These are phyloP conservation scores for Paecilomyces sp. DNA, from an alignment of 2,329 filamentous ascomycete species.

Conservation along the genomic window DNA sequence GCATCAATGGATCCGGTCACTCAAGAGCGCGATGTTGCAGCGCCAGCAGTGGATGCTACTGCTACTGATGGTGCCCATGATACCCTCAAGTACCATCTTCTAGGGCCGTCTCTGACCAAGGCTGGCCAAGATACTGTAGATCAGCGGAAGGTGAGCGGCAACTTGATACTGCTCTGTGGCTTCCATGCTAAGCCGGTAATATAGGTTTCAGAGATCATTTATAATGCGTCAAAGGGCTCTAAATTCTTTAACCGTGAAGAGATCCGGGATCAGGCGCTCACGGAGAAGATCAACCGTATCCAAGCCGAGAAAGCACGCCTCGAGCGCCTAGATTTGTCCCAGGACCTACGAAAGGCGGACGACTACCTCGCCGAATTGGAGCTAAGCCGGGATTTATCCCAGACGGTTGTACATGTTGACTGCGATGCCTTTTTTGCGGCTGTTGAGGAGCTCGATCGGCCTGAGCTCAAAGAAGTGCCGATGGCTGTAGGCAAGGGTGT, in stretches of 20 bases:
- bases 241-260: slow-evolving; percentile 95
- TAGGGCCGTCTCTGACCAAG: slow-evolving; percentile 89
- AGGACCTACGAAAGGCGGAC: slow-evolving; percentile 70
- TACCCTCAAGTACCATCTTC: slow-evolving; percentile 79
- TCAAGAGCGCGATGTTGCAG: slow-evolving; percentile 8
- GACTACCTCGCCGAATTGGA: slow-evolving; percentile 76
- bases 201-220: slow-evolving; percentile 89
- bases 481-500: slow-evolving; percentile 82
- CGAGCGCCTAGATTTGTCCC: slow-evolving; percentile 66
- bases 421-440: slow-evolving; percentile 98
- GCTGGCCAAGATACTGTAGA: slow-evolving; percentile 91
- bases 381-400: slow-evolving; percentile 68
- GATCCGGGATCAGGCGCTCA: slow-evolving; percentile 70
- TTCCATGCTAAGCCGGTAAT: not conserved
- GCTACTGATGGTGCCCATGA: slow-evolving; percentile 33
- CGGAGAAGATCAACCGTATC: slow-evolving; percentile 76
- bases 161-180: not conserved
- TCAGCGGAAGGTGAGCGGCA: slow-evolving; percentile 61
- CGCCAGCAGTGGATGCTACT: slow-evolving; percentile 1
- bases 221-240: slow-evolving; percentile 91
- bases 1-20: slow-evolving; percentile 14
- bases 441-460: slow-evolving; percentile 76
- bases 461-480: slow-evolving; percentile 76
- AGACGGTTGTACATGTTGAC: slow-evolving; percentile 84
- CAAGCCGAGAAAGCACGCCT: slow-evolving; percentile 67